phyloP scores from a whole-genome alignment of 2,329 filamentous ascomycete species.

The Aspergillus tubingensis region DNA sequence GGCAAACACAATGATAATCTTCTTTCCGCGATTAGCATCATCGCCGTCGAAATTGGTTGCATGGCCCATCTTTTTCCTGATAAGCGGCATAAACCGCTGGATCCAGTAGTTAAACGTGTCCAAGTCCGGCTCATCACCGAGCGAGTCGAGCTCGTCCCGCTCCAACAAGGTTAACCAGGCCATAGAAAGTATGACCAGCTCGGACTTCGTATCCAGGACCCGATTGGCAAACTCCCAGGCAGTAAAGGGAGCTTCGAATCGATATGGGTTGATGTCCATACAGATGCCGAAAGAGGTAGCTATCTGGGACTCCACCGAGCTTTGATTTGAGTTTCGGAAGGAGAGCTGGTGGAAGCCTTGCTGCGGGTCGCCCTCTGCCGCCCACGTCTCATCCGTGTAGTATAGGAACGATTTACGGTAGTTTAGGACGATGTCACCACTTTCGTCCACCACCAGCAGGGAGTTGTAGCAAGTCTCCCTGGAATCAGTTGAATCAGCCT shows the following conservation, averaged over 20 bases:
- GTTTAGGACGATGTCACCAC: conserved; percentile 57
- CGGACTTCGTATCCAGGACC: conserved; percentile 51
- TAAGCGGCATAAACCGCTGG: conserved; percentile 57
- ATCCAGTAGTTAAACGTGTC: conserved; percentile 66
- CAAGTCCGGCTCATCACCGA: conserved; percentile 54
- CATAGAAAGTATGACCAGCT: conserved; percentile 62
- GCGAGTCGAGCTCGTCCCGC: conserved; percentile 49
- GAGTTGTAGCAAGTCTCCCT: conserved; percentile 57
- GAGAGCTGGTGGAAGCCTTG: conserved; percentile 34
- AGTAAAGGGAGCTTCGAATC: conserved; percentile 59
- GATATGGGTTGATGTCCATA: conserved; percentile 64
- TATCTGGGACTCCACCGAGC: conserved; percentile 23
- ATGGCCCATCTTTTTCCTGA: conserved; percentile 37
- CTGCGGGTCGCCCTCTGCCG: conserved; percentile 51
- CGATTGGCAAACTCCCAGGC: conserved; percentile 63
- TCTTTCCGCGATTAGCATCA: conserved; percentile 27
- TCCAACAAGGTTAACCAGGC: conserved; percentile 61
- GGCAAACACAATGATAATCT: conserved; percentile 49
- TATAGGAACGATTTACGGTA: conserved; percentile 68
- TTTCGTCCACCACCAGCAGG: conserved; percentile 58
- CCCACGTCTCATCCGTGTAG: conserved; percentile 68
- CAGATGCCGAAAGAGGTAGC: conserved; percentile 52
- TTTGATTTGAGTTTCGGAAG: conserved; percentile 17
- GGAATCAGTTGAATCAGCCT: background rate
- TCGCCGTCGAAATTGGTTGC: conserved; percentile 28